A percentile compares a stretch with the other conserved stretches of the same genome.
These are phyloP conservation scores for Chimonanthus salicifolius DNA, from an alignment of 164 flowering plant species.

Conservation along the genomic window DNA sequence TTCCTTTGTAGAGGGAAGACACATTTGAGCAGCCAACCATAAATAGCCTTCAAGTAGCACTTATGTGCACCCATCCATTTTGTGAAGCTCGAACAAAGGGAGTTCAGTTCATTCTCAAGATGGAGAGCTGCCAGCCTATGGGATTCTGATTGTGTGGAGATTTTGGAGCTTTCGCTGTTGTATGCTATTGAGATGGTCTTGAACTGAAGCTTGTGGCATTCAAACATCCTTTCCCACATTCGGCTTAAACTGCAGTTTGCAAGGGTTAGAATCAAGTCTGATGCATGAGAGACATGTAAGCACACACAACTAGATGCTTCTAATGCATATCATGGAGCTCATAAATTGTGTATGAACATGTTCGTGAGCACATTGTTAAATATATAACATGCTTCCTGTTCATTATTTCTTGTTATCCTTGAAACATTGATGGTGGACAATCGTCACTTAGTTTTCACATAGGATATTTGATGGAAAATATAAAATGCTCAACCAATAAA, in stretches of 20 bases:
- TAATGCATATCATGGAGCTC: too few relatives aligned
- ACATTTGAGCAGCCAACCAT: constrained; percentile 77
- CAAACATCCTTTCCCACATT: constrained; percentile 93
- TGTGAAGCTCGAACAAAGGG: constrained; percentile 54
- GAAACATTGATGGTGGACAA: too few relatives aligned
- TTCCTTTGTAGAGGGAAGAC: constrained; percentile 33
- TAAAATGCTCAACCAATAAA: too few relatives aligned
- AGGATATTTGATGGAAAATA: too few relatives aligned
- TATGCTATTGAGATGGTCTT: constrained; percentile 46
- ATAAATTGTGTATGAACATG: too few relatives aligned
- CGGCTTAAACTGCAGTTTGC: constrained; percentile 49
- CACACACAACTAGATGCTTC: too few relatives aligned
- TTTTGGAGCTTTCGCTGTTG: constrained; percentile 32
- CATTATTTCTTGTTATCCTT: too few relatives aligned
- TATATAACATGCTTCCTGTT: too few relatives aligned
- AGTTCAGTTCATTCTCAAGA: constrained; percentile 49
- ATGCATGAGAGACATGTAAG: too few relatives aligned
- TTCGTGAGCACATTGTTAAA: too few relatives aligned
- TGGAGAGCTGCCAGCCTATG: constrained; percentile 49
- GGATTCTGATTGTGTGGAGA: constrained; percentile 51
- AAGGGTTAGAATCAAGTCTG: not conserved
- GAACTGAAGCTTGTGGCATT: constrained; percentile 72
- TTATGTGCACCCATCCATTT: constrained; percentile 74
- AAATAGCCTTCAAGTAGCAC: constrained; percentile 61
- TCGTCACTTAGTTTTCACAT: too few relatives aligned